Conservation (phyloP, 768 basidiomycete species). For the Gyrodon lividus region DNA sequence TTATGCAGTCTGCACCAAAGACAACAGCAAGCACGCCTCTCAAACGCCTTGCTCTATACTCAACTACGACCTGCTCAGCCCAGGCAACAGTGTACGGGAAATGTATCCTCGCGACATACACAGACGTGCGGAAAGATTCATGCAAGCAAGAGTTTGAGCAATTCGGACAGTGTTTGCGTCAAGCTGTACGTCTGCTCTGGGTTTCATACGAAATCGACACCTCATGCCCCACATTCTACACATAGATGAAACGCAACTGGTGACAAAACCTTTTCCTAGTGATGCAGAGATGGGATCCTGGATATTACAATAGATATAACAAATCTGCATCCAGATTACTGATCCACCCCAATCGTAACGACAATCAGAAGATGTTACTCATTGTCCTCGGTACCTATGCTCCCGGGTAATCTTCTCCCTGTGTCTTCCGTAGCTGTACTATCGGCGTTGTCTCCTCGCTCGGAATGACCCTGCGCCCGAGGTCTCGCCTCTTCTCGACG, state of each 20-base stretch:
- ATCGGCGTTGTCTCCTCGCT: constrained; percentile 22
- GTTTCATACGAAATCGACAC: constrained; percentile 4
- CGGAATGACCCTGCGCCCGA: constrained; percentile 25
- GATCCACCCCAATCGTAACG: background rate
- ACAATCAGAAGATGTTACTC: constrained; percentile 16
- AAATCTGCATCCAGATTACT: background rate
- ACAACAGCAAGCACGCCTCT: constrained; percentile 47
- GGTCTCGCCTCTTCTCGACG: constrained; percentile 45
- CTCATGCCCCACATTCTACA: background rate
- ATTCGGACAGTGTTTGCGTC: constrained; percentile 80
- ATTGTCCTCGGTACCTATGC: constrained; percentile 24
- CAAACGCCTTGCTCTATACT: constrained; percentile 63
- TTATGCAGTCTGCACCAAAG: constrained; percentile 28
- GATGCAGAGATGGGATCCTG: constrained; percentile 7
- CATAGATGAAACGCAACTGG: constrained; percentile 59
- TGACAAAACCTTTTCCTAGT: constrained; percentile 23
- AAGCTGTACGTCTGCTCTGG: constrained; percentile 56
- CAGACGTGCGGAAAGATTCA: constrained; percentile 78
- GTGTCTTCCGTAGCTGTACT: constrained; percentile 38
- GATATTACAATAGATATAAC: constrained; percentile 20
- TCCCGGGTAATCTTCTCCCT: constrained; percentile 32
- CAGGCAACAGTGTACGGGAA: constrained; percentile 83
- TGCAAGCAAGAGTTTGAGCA: constrained; percentile 82
- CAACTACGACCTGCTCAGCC: constrained; percentile 67
- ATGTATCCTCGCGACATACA: constrained; percentile 81